phyloP scores from a whole-genome alignment of 1,139 yeast species.

The Lodderomyces orthopsilosis region DNA sequence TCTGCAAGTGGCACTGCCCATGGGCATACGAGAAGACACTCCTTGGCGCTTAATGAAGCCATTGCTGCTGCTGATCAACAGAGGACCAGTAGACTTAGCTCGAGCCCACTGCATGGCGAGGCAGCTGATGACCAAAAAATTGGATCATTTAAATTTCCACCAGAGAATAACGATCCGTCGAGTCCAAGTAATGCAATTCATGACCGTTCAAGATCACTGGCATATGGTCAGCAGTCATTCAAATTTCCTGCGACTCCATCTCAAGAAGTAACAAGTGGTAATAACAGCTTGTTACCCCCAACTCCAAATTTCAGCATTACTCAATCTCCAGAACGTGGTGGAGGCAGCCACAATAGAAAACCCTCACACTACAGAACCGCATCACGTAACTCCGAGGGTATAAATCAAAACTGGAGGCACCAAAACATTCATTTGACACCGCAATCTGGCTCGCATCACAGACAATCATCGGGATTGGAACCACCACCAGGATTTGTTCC shows the following conservation, averaged over 20 bases:
- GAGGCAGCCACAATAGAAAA: conserved; percentile 30
- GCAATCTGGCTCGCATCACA: conserved; percentile 22
- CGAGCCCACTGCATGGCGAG: conserved; percentile 28
- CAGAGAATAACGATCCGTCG: conserved; percentile 16
- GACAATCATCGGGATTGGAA: conserved; percentile 30
- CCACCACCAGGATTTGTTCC: conserved; percentile 68
- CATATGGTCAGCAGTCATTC: conserved; percentile 46
- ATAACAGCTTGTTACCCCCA: conserved; percentile 38
- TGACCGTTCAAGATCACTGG: conserved; percentile 36
- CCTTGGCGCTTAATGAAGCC: conserved; percentile 92
- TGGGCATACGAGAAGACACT: conserved; percentile 91
- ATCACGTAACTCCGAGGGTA: conserved; percentile 45
- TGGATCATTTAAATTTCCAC: conserved; percentile 38
- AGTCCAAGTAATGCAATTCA: conserved; percentile 24
- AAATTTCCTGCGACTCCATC: conserved; percentile 32
- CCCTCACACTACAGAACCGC: conserved; percentile 56
- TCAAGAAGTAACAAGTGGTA: conserved; percentile 3
- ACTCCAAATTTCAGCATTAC: conserved; percentile 42
- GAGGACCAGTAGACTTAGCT: conserved; percentile 45
- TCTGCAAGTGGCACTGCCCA: conserved; percentile 18
- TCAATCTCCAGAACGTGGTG: conserved; percentile 40
- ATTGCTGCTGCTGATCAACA: conserved; percentile 89
- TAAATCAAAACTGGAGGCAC: conserved; percentile 67
- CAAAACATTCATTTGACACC: conserved; percentile 22
- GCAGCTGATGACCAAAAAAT: conserved; percentile 18